Percentiles rank a stretch among this genome's conserved stretches.
phyloP scores from a whole-genome alignment of 129 eudicot genomes.

The Pittosporum tobira region DNA sequence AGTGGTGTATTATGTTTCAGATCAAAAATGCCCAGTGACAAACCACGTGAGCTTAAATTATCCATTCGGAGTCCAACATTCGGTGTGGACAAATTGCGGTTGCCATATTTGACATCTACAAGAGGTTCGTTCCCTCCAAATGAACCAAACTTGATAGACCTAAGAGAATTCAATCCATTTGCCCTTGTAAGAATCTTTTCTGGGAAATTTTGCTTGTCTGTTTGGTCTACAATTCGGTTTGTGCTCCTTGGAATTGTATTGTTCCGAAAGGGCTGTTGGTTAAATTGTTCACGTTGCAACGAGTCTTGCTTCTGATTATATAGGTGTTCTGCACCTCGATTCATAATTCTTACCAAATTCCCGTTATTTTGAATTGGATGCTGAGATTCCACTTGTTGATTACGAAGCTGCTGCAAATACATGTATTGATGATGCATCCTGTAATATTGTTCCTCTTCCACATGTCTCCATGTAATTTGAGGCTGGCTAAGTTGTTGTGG shows the following conservation, averaged over 20 bases:
- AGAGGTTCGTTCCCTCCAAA: conserved; percentile 36
- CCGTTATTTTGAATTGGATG: conserved; percentile 15
- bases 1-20: conserved; percentile 7
- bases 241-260: conserved; percentile 13
- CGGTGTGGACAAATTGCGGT: conserved; percentile 4
- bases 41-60: conserved; percentile 9
- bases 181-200: conserved; percentile 44
- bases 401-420: conserved; percentile 29
- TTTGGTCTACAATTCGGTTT: conserved; percentile 18
- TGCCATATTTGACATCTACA: conserved; percentile 15
- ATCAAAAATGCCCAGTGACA: conserved; percentile 3
- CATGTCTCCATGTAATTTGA: conserved; percentile 33
- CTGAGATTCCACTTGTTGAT: conserved; percentile 21
- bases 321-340: neutral
- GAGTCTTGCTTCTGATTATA: conserved; percentile 15
- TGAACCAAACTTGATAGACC: conserved; percentile 41
- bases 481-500: conserved; percentile 33
- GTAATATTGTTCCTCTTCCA: conserved; percentile 30
- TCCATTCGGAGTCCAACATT: conserved; percentile 13
- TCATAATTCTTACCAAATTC: conserved; percentile 14
- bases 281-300: conserved; percentile 7
- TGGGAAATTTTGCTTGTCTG: conserved; percentile 28
- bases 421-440: conserved; percentile 32
- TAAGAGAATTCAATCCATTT: conserved; percentile 33
- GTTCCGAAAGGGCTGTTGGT: conserved; percentile 16